A percentile compares a stretch with the other conserved stretches of the same genome.
phyloP scores from a whole-genome alignment of 306 rosid genomes.

The Castanea crenata region DNA sequence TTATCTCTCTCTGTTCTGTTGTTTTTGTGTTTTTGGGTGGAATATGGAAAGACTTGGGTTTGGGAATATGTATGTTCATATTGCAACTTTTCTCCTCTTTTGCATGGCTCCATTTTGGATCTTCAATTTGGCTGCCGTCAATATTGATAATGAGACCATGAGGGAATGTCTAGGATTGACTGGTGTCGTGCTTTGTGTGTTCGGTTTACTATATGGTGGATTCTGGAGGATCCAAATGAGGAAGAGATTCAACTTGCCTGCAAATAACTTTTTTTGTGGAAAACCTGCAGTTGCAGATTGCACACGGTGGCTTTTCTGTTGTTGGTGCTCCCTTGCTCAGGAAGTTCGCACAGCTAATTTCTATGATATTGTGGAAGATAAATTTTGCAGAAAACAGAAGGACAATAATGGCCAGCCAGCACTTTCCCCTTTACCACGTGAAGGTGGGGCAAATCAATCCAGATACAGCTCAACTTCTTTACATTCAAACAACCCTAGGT shows the following conservation, averaged over 20 bases:
- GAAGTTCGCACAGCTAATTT: slow-evolving; percentile 51
- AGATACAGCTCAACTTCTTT: slow-evolving; percentile 22
- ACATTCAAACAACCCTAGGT: slow-evolving; percentile 24
- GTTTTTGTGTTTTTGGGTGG: slow-evolving; percentile 50
- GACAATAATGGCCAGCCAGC: slow-evolving; percentile 1
- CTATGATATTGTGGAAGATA: slow-evolving; percentile 35
- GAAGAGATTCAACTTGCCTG: slow-evolving; percentile 42
- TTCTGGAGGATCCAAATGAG: slow-evolving; percentile 65
- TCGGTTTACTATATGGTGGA: slow-evolving; percentile 59
- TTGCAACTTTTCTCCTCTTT: slow-evolving; percentile 43
- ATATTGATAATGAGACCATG: slow-evolving; percentile 35
- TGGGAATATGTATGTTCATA: slow-evolving; percentile 53
- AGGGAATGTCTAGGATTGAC: slow-evolving; percentile 29
- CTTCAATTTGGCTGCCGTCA: slow-evolving; percentile 43
- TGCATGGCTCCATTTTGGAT: slow-evolving; percentile 55
- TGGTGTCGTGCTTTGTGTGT: slow-evolving; percentile 39
- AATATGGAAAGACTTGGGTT: slow-evolving; percentile 54
- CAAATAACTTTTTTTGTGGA: slow-evolving; percentile 36
- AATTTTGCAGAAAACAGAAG: slow-evolving; percentile 20
- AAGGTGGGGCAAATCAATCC: slow-evolving; percentile 26
- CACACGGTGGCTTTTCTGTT: slow-evolving; percentile 53
- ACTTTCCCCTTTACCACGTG: slow-evolving; percentile 38
- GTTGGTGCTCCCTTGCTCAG: slow-evolving; percentile 64
- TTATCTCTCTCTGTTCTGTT: slow-evolving; percentile 36
- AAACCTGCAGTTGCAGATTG: slow-evolving; percentile 45